Percentiles rank a stretch among this genome's conserved stretches.
Conservation (phyloP, 257 asterid genomes). For the Rhazya stricta region DNA sequence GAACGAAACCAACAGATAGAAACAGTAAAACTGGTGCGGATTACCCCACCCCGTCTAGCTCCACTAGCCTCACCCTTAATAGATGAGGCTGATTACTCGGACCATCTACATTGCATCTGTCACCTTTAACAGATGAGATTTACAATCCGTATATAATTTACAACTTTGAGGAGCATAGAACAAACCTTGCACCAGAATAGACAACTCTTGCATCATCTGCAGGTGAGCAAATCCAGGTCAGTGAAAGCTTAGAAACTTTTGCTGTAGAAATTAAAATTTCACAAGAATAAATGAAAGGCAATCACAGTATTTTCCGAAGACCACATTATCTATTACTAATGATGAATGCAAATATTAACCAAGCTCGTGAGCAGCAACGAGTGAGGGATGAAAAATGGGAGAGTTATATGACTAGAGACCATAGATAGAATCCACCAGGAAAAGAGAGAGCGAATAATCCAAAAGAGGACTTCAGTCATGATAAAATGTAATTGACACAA, state of each 20-base stretch:
- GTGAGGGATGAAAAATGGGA: background rate
- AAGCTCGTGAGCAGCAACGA: background rate
- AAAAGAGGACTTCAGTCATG: no score
- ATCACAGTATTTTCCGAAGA: background rate
- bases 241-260: background rate
- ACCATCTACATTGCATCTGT: background rate
- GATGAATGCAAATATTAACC: background rate
- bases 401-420: no score
- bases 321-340: background rate
- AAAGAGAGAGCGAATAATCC: background rate
- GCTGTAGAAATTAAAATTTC: background rate
- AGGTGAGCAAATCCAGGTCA: conserved; percentile 14
- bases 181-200: conserved; percentile 45
- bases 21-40: no score
- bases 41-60: background rate
- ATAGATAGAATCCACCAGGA: background rate
- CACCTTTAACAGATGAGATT: background rate
- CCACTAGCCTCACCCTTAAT: background rate
- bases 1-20: no score
- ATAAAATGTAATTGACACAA: no score
- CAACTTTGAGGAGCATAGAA: conserved; percentile 57
- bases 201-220: conserved; percentile 71
- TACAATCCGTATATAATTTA: conserved; percentile 17
- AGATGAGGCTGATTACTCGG: background rate
- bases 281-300: background rate